phyloP scores from a whole-genome alignment of 768 basidiomycete genomes.

The Naganishia friedmannii region DNA sequence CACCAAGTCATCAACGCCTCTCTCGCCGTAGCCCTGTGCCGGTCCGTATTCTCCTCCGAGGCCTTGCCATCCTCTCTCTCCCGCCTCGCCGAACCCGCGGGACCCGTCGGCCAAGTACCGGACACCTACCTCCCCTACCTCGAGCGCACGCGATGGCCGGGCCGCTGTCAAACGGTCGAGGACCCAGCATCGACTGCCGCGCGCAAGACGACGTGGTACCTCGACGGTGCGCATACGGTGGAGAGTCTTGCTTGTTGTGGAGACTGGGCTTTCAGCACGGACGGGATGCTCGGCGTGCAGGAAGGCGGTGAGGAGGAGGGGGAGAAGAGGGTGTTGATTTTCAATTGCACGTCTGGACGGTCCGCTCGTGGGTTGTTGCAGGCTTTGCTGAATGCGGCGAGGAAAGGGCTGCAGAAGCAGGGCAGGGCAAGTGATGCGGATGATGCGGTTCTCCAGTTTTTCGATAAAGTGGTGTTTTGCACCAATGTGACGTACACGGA shows the following conservation, averaged over 20 bases:
- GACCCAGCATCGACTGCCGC: slow-evolving; percentile 57
- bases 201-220: slow-evolving; percentile 68
- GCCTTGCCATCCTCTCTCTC: slow-evolving; percentile 40
- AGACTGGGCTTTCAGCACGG: slow-evolving; percentile 76
- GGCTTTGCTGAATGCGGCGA: slow-evolving; percentile 60
- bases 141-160: slow-evolving; percentile 77
- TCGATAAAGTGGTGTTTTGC: slow-evolving; percentile 87
- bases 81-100: slow-evolving; percentile 29
- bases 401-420: slow-evolving; percentile 29
- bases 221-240: slow-evolving; percentile 92
- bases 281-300: slow-evolving; percentile 32
- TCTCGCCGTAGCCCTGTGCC: slow-evolving; percentile 73
- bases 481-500: slow-evolving; percentile 91
- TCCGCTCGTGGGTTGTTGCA: slow-evolving; percentile 71
- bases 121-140: slow-evolving; percentile 63
- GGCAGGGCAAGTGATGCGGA: background rate
- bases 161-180: slow-evolving; percentile 78
- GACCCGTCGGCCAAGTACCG: slow-evolving; percentile 55
- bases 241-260: slow-evolving; percentile 85
- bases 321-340: slow-evolving; percentile 66
- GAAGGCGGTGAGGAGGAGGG: background rate
- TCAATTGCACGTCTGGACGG: slow-evolving; percentile 91
- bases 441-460: slow-evolving; percentile 51
- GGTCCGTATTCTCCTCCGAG: slow-evolving; percentile 60
- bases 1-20: slow-evolving; percentile 87